Percentiles rank a stretch among this genome's conserved stretches.
Evolutionary conservation across 2,329 filamentous ascomycete species (phyloP).

Genomic region (Scytalidium sp.): DNA sequence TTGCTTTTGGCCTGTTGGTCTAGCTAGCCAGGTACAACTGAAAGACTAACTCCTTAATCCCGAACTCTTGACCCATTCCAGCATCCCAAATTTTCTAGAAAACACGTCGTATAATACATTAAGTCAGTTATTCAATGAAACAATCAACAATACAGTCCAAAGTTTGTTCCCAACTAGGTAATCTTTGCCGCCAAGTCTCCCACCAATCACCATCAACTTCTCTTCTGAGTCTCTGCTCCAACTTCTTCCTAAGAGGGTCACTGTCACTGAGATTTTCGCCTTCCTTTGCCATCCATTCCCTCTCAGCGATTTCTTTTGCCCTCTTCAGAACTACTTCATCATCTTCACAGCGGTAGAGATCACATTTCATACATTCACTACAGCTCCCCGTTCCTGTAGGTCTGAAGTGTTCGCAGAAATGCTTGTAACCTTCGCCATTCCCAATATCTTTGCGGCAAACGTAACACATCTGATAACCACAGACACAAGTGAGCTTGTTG

Average conservation of each 20-base stretch:
- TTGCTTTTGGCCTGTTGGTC: background rate
- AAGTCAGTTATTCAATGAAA: conserved; percentile 1
- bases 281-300: conserved; percentile 66
- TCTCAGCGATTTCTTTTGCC: conserved; percentile 70
- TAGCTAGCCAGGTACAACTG: background rate
- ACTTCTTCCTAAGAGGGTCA: conserved; percentile 52
- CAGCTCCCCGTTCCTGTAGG: conserved; percentile 75
- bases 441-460: conserved; percentile 78
- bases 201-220: background rate
- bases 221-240: conserved; percentile 44
- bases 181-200: background rate
- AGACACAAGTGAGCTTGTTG: conserved; percentile 95
- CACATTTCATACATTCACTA: conserved; percentile 75
- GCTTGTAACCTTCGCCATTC: conserved; percentile 73
- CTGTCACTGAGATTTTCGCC: conserved; percentile 53
- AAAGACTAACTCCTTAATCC: background rate
- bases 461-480: conserved; percentile 98
- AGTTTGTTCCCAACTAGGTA: background rate
- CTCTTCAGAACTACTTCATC: conserved; percentile 67
- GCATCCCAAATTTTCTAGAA: background rate
- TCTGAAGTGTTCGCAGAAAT: conserved; percentile 96
- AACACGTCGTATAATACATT: background rate
- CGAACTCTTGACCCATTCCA: background rate
- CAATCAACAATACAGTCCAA: background rate
- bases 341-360: conserved; percentile 68